Percentiles rank a stretch among this genome's conserved stretches.
Evolutionary conservation across 2,329 filamentous ascomycete species (phyloP).

Genomic region (Moelleriella libera): DNA sequence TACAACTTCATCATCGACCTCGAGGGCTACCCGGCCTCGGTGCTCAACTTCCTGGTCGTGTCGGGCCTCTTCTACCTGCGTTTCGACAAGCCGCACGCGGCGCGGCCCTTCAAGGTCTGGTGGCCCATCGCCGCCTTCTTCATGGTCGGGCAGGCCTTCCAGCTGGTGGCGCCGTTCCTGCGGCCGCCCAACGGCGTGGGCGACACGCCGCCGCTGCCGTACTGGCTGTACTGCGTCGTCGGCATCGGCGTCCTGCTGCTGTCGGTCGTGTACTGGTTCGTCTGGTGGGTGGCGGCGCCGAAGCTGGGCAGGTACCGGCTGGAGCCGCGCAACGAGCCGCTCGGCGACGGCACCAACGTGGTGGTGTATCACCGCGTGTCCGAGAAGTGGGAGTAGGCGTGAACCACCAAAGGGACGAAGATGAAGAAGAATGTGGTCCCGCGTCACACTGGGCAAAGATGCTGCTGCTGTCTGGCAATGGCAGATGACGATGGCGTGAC

Average conservation of each 20-base stretch:
- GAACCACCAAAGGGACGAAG: neutral
- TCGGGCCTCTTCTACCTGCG: slow-evolving; percentile 7
- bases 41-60: slow-evolving; percentile 5
- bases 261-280: slow-evolving; percentile 9
- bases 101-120: slow-evolving; percentile 9
- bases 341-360: slow-evolving; percentile 9
- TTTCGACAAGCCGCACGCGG: slow-evolving; percentile 5
- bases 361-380: slow-evolving; percentile 8
- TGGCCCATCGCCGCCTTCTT: slow-evolving; percentile 8
- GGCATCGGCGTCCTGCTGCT: slow-evolving; percentile 7
- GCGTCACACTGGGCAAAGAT: too few relatives aligned
- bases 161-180: slow-evolving; percentile 9
- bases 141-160: slow-evolving; percentile 9
- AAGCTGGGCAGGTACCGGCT: slow-evolving; percentile 7
- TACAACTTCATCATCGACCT: slow-evolving; percentile 54
- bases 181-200: slow-evolving; percentile 8
- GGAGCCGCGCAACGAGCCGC: slow-evolving; percentile 9
- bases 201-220: slow-evolving; percentile 9
- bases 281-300: slow-evolving; percentile 9
- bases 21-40: slow-evolving; percentile 3
- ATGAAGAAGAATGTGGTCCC: neutral
- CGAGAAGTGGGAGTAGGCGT: slow-evolving; percentile 1
- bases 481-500: too few relatives aligned
- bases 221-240: slow-evolving; percentile 11
- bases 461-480: too few relatives aligned